Conservation (phyloP, 208 protist species). For the Phytomonas sp. region DNA sequence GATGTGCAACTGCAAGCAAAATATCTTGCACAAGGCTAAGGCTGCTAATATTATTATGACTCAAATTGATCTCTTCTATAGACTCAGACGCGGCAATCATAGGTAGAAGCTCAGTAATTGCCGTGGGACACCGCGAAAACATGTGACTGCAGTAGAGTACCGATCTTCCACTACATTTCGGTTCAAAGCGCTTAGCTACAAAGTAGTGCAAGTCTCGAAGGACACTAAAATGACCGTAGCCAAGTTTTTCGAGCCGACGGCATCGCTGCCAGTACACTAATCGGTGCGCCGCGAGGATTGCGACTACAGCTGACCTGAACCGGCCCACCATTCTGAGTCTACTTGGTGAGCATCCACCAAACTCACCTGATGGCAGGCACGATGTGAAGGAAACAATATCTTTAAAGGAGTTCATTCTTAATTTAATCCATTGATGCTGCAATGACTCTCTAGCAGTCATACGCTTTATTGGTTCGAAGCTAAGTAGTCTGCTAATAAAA, state of each 20-base stretch:
- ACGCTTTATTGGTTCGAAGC: conserved; percentile 49
- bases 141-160: conserved; percentile 55
- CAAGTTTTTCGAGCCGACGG: conserved; percentile 33
- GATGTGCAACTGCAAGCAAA: conserved; percentile 31
- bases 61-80: conserved; percentile 54
- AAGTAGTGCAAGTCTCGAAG: conserved; percentile 62
- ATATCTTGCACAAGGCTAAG: conserved; percentile 60
- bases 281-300: conserved; percentile 58
- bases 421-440: conserved; percentile 79
- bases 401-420: conserved; percentile 5
- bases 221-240: conserved; percentile 27
- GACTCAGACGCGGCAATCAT: conserved; percentile 54
- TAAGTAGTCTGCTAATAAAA: conserved; percentile 74
- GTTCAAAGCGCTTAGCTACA: conserved; percentile 44
- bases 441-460: conserved; percentile 79
- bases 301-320: conserved; percentile 39
- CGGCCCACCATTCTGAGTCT: conserved; percentile 15
- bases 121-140: conserved; percentile 42
- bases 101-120: conserved; percentile 46
- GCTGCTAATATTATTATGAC: conserved; percentile 70
- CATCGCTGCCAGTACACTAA: conserved; percentile 48
- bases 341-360: neutral
- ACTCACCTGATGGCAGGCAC: conserved; percentile 1
- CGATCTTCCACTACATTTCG: conserved; percentile 10
- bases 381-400: neutral